Evolutionary conservation across 2,329 filamentous ascomycete species (phyloP).

Genomic region (Sporothrix mexicana): DNA sequence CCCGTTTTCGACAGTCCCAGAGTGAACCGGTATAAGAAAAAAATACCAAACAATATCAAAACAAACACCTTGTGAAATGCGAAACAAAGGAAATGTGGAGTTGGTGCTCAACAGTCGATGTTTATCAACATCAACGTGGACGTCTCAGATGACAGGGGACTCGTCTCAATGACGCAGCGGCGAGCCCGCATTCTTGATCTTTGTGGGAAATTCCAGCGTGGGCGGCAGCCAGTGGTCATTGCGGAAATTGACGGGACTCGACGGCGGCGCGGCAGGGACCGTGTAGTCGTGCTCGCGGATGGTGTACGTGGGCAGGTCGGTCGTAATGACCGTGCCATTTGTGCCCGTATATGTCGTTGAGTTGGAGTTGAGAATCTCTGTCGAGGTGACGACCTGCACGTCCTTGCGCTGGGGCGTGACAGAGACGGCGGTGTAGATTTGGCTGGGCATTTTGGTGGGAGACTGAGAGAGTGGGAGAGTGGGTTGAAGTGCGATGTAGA

Average conservation of each 20-base stretch:
- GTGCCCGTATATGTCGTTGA: conserved; percentile 33
- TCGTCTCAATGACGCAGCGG: conserved; percentile 23
- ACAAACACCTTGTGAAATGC: conserved; percentile 17
- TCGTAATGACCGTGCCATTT: conserved; percentile 46
- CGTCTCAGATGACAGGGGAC: too few species aligned
- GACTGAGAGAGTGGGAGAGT: conserved; percentile 25
- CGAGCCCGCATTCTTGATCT: conserved; percentile 26
- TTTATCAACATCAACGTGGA: too few species aligned
- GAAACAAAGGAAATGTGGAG: conserved; percentile 2
- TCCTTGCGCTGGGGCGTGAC: conserved; percentile 55
- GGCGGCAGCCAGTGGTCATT: conserved; percentile 59
- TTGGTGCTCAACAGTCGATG: not conserved
- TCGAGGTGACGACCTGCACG: conserved; percentile 53
- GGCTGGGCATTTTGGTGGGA: conserved; percentile 48
- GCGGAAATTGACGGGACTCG: conserved; percentile 67
- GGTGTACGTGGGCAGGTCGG: conserved; percentile 56
- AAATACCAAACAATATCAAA: conserved; percentile 24
- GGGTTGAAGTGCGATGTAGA: not conserved
- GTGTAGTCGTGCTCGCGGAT: conserved; percentile 66
- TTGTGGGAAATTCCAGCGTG: conserved; percentile 38
- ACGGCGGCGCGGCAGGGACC: conserved; percentile 68
- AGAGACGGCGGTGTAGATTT: conserved; percentile 55
- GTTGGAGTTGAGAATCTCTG: conserved; percentile 58
- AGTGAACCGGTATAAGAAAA: not conserved
- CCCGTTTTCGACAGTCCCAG: not conserved